Conservation (phyloP, 2,329 filamentous ascomycete species). For the Hypoxylon sp. region DNA sequence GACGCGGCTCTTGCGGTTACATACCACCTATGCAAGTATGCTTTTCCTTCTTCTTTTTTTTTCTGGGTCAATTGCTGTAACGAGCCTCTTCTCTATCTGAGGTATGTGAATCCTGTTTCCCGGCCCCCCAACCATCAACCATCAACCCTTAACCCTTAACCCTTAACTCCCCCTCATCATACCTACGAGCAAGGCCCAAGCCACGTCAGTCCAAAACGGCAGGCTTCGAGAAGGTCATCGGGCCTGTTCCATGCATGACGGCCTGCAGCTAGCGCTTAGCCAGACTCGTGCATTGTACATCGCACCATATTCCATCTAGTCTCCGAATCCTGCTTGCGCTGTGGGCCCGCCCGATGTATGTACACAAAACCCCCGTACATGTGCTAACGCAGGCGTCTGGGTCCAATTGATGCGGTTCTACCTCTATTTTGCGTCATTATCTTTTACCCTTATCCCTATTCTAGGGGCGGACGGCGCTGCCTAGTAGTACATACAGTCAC, state of each 20-base stretch:
- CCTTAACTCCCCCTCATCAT: not conserved
- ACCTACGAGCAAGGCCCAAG: not conserved
- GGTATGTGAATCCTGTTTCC: constrained; percentile 4
- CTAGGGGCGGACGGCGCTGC: not conserved
- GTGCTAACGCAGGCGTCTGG: not conserved
- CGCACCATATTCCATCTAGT: not conserved
- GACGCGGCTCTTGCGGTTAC: not conserved
- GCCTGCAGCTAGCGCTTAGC: constrained; percentile 3
- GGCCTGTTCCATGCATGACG: constrained; percentile 37
- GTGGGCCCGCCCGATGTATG: constrained; percentile 8
- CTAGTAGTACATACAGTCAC: not conserved
- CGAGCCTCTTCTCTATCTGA: not conserved
- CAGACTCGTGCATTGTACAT: constrained; percentile 6
- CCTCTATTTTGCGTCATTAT: not conserved
- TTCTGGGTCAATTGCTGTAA: not conserved
- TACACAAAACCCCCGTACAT: not conserved
- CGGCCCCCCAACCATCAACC: no score
- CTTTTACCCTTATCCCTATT: not conserved
- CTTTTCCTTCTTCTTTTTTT: no score
- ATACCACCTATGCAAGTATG: not conserved
- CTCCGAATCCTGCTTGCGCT: not conserved
- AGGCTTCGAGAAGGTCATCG: constrained; percentile 45
- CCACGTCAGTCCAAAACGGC: constrained; percentile 35
- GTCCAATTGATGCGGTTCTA: not conserved
- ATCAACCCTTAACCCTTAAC: not conserved